A percentile compares a stretch with the other conserved stretches of the same genome.
These are phyloP conservation scores for Cladobotryum protrusum DNA, from an alignment of 2,329 filamentous ascomycete genomes.

Conservation along the genomic window DNA sequence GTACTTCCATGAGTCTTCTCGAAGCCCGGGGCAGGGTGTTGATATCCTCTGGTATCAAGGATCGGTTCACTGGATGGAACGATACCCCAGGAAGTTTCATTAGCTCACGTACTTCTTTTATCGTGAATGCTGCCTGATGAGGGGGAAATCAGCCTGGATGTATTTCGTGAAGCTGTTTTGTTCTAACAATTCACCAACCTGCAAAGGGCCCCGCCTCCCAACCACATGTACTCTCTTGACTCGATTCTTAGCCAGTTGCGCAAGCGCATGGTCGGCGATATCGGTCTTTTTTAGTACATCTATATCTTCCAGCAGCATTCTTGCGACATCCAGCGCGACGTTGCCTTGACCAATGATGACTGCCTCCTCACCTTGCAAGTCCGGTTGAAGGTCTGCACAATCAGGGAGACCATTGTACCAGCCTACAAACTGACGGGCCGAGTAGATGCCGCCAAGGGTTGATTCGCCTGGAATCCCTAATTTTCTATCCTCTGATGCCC, in stretches of 20 bases:
- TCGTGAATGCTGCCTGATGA: slow-evolving; percentile 77
- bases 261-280: slow-evolving; percentile 78
- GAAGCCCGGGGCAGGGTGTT: slow-evolving; percentile 68
- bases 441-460: slow-evolving; percentile 66
- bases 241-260: slow-evolving; percentile 63
- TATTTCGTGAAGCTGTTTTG: neutral
- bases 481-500: slow-evolving; percentile 74
- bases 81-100: slow-evolving; percentile 67
- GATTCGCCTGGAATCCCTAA: slow-evolving; percentile 77
- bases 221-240: slow-evolving; percentile 81
- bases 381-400: slow-evolving; percentile 64
- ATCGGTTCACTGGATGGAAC: slow-evolving; percentile 62
- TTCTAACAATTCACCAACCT: slow-evolving; percentile 44
- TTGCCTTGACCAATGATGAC: slow-evolving; percentile 93
- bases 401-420: slow-evolving; percentile 98
- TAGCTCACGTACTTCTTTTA: slow-evolving; percentile 87
- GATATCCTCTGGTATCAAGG: slow-evolving; percentile 61
- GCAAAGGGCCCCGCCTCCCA: slow-evolving; percentile 80
- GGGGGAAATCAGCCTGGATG: neutral
- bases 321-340: slow-evolving; percentile 87
- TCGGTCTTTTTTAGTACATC: slow-evolving; percentile 74
- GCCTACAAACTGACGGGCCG: slow-evolving; percentile 87
- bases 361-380: slow-evolving; percentile 73
- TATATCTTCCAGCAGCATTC: slow-evolving; percentile 74
- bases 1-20: slow-evolving; percentile 71